Base-by-base conservation (phyloP, 768 basidiomycete genomes). In the Sistotremastrum niveocremeum region DNA sequence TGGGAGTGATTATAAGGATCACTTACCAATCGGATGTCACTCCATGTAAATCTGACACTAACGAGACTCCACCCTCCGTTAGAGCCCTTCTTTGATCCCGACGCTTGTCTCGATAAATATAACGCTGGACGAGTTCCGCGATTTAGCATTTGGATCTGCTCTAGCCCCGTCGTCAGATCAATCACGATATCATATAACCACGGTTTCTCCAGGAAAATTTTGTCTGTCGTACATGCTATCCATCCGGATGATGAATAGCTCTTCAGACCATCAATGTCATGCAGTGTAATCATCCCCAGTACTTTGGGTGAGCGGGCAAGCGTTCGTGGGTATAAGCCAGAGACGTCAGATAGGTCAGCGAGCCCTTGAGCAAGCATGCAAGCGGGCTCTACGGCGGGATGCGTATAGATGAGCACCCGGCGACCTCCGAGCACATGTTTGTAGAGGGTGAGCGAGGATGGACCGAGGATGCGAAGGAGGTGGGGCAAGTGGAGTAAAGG, bases 171-270 rank as follows among this genome's bases (percentile, higher is more conserved):
- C 37, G 82, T 83, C 41, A 89, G 62, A 60, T 90, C 84, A 49
- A 90, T 78, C 42, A 90, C 63, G 9, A 90, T 68, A 57, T 90
- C 87, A 55, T 87, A 90, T 53, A 76, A 77, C 3, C 73, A 64
- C 1, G 86, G 81, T 57, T 80, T 84, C 51, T 90, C 87, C 39
- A 88, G 66, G 62, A 84, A 89, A 11, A 90, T 74, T 6, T 85
- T 79, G 51, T 90, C 87, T 2, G 87, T 87, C 7, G 87, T 85
- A 74, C 86, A 89, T 33, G 86, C 86, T 45, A 89, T 76, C 85
- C 85, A 90, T 12, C 86, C 86, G 5, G 72, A 65, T 20, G 20
- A 20, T 20, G 20, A 20, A 20, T 81, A 82, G 11, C 62, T 59
- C 45, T 72, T 62, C 45, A 89, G 57, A 49, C 74, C 69, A 48